Evolutionary conservation across 148 eudicot genomes (phyloP).

Genomic region (Vaccinium macrocarpon): DNA sequence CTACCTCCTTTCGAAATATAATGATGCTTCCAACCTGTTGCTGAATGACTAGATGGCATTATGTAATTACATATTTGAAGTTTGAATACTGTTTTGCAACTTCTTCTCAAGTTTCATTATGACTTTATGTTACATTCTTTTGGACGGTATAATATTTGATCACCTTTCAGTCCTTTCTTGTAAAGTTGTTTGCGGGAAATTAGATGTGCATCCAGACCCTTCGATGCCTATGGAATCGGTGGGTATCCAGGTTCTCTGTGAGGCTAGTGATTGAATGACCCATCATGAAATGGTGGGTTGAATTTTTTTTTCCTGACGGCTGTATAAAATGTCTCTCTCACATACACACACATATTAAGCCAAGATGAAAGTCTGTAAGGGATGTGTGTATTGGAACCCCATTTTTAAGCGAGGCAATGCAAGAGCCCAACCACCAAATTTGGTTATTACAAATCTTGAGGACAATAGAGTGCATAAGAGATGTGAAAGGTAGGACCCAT

Average conservation of each 20-base stretch:
- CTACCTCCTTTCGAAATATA: too few relatives aligned
- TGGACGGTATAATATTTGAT: background rate
- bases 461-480: too few relatives aligned
- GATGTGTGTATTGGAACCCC: too few relatives aligned
- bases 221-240: background rate
- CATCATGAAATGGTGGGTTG: background rate
- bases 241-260: background rate
- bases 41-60: background rate
- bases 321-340: background rate
- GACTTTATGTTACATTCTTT: background rate
- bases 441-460: too few relatives aligned
- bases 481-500: too few relatives aligned
- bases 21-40: too few relatives aligned
- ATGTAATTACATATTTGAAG: background rate
- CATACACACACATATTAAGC: too few relatives aligned
- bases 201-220: background rate
- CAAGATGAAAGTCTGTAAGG: too few relatives aligned
- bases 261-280: background rate
- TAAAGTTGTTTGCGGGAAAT: background rate
- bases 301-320: too few relatives aligned
- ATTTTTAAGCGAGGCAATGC: too few relatives aligned
- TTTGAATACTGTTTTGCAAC: background rate
- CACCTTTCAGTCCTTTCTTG: background rate
- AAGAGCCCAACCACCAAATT: too few relatives aligned
- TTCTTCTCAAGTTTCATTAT: background rate